Conservation (phyloP, 1,284 basidiomycete species). For the Vanrija humicola region DNA sequence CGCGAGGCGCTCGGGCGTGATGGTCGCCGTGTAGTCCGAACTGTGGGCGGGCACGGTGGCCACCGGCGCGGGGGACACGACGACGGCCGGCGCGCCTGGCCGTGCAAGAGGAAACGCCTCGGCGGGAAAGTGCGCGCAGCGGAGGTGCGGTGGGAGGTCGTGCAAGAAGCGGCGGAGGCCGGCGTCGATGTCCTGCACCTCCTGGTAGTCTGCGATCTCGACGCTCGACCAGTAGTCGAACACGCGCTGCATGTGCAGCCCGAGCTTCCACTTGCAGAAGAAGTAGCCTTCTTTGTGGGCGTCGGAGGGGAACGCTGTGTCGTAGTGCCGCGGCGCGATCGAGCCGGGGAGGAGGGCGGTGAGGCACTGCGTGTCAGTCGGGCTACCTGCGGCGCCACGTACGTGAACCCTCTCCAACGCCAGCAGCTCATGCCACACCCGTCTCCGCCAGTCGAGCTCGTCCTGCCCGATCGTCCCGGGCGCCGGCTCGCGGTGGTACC, state of each 20-base stretch:
- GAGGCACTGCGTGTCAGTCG: conserved; percentile 1
- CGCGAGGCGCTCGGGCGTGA: conserved; percentile 7
- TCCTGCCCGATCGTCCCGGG: not conserved
- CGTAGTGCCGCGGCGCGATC: conserved; percentile 16
- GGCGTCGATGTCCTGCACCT: conserved; percentile 17
- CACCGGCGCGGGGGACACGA: conserved; percentile 2
- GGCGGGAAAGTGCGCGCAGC: conserved; percentile 9
- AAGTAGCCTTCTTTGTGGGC: conserved; percentile 13
- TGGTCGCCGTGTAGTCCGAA: conserved; percentile 8
- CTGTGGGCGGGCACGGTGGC: not conserved
- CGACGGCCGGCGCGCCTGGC: conserved; percentile 9
- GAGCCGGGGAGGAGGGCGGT: conserved; percentile 17
- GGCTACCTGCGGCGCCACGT: not conserved
- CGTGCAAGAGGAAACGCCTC: conserved; percentile 14
- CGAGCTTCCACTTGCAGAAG: conserved; percentile 19
- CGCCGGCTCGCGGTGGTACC: conserved; percentile 16
- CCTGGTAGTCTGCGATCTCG: conserved; percentile 6
- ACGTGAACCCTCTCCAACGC: conserved; percentile 15
- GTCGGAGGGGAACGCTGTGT: conserved; percentile 17
- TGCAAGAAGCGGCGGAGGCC: conserved; percentile 13
- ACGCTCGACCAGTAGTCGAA: conserved; percentile 19
- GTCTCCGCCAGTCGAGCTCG: conserved; percentile 15
- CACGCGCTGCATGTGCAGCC: conserved; percentile 17
- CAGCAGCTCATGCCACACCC: conserved; percentile 20
- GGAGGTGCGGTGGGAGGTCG: conserved; percentile 9